Conservation (phyloP, 1,284 basidiomycete genomes). For the Leccinum glutinopallens region DNA sequence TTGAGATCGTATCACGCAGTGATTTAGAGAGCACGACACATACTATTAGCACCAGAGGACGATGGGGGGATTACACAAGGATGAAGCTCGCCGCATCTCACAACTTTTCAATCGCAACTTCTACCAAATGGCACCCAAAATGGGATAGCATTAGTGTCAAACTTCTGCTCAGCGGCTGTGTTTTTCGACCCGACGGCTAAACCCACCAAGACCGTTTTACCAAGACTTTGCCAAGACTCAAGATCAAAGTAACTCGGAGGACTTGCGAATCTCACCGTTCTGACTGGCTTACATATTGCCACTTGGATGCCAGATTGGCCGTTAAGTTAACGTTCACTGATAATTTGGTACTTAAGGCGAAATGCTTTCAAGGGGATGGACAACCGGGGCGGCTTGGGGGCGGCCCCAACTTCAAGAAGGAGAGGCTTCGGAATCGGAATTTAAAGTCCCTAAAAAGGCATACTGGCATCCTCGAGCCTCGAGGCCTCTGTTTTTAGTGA, state of each 20-base stretch:
- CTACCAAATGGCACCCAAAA: neutral
- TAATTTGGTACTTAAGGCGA: neutral
- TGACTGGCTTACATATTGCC: neutral
- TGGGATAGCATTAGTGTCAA: neutral
- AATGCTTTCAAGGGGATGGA: neutral
- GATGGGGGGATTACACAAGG: neutral
- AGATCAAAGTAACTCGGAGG: neutral
- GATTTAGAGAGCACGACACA: neutral
- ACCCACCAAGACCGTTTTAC: neutral
- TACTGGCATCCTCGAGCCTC: neutral
- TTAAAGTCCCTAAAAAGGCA: too few species aligned
- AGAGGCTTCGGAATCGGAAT: too few species aligned
- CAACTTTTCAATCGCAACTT: neutral
- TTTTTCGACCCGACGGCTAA: neutral
- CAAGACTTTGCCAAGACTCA: neutral
- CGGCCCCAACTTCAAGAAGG: too few species aligned
- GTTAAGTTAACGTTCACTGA: neutral
- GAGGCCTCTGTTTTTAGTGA: neutral
- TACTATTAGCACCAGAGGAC: neutral
- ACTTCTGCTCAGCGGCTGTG: neutral
- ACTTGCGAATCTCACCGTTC: neutral
- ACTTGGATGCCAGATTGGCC: neutral
- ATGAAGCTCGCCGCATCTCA: neutral
- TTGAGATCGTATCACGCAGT: neutral
- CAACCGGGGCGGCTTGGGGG: too few species aligned